Percentiles rank a stretch among this genome's conserved stretches.
Conservation (phyloP, 2,329 filamentous ascomycete species). For the Neonectria magnoliae region DNA sequence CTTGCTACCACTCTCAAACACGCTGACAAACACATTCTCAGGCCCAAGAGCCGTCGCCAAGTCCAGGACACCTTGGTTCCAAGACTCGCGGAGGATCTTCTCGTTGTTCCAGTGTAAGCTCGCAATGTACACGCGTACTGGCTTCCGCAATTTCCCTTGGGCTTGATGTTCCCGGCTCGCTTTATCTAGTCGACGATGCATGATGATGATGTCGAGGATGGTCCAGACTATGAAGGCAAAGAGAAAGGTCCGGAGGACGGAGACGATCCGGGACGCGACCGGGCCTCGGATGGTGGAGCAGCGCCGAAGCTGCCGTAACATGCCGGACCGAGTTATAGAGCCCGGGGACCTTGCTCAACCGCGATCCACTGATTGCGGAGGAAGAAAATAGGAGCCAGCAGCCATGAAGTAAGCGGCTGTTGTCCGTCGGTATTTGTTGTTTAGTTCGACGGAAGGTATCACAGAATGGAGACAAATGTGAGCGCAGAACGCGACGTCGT, state of each 20-base stretch:
- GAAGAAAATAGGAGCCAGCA: background rate
- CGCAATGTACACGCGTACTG: slow-evolving; percentile 67
- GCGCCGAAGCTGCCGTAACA: background rate
- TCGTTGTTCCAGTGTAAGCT: slow-evolving; percentile 75
- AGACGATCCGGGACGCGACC: background rate
- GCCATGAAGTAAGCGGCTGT: too few species aligned
- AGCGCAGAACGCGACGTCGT: too few species aligned
- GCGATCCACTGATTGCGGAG: background rate
- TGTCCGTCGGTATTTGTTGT: too few species aligned
- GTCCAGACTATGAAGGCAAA: background rate
- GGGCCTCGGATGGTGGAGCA: background rate
- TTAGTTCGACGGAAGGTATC: too few species aligned
- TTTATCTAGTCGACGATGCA: background rate
- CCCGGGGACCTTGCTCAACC: background rate
- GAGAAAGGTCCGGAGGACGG: background rate
- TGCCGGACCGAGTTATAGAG: background rate
- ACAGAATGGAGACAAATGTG: too few species aligned
- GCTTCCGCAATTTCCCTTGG: background rate
- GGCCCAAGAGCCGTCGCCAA: slow-evolving; percentile 66
- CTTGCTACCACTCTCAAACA: slow-evolving; percentile 74
- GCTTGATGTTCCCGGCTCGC: background rate
- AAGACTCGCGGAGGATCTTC: slow-evolving; percentile 65
- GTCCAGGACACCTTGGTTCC: slow-evolving; percentile 67
- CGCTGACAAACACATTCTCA: slow-evolving; percentile 72
- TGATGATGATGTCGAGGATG: background rate